Evolutionary conservation across 345 rosid genomes (phyloP).

Genomic region (Microthlaspi erraticum): DNA sequence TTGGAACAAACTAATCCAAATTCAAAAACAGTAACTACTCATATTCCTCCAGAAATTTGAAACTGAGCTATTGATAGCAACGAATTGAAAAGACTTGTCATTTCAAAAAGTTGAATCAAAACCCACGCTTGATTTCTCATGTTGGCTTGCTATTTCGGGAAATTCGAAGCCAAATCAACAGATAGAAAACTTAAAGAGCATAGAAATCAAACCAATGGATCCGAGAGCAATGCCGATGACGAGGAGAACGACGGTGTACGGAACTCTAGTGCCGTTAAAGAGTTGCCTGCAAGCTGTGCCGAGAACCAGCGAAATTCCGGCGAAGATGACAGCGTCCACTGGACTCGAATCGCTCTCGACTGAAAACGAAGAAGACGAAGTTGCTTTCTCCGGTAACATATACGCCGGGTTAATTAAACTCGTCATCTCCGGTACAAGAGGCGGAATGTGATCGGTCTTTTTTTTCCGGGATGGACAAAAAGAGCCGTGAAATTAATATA

Average conservation of each 20-base stretch:
- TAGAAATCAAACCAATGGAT: slow-evolving; percentile 57
- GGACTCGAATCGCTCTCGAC: slow-evolving; percentile 42
- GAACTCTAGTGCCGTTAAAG: slow-evolving; percentile 83
- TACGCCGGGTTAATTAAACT: slow-evolving; percentile 27
- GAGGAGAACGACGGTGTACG: slow-evolving; percentile 90
- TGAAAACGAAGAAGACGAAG: not conserved
- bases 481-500: not conserved
- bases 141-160: not conserved
- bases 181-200: not conserved
- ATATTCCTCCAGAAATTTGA: not conserved
- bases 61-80: slow-evolving; percentile 2
- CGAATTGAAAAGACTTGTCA: not conserved
- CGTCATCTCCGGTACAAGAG: slow-evolving; percentile 35
- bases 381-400: slow-evolving; percentile 28
- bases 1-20: not conserved
- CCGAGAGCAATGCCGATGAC: slow-evolving; percentile 79
- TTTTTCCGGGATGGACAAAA: not conserved
- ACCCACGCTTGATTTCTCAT: not conserved
- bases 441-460: not conserved
- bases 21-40: not conserved
- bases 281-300: slow-evolving; percentile 77
- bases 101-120: not conserved
- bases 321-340: slow-evolving; percentile 77
- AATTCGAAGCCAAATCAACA: not conserved
- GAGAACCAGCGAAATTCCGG: slow-evolving; percentile 65